phyloP scores from a whole-genome alignment of 352 stramenopile genomes.

The Phytophthora kernoviae region DNA sequence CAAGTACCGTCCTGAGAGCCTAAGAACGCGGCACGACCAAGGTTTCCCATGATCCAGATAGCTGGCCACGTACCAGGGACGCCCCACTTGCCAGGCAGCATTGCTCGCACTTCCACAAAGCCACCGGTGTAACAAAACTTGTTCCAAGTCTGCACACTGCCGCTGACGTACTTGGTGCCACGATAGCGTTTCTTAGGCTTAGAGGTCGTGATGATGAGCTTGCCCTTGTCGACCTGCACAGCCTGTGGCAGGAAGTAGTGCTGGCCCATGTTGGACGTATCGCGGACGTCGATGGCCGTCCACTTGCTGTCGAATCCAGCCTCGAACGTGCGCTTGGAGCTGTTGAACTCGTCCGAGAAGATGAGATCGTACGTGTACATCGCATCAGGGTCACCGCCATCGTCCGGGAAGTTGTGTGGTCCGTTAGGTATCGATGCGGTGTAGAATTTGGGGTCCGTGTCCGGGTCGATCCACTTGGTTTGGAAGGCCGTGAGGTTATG shows the following conservation, averaged over 20 bases:
- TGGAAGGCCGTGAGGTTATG: slow-evolving; percentile 50
- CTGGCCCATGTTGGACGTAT: slow-evolving; percentile 94
- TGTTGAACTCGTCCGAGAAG: slow-evolving; percentile 98
- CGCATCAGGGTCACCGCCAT: slow-evolving; percentile 29
- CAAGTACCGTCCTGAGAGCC: slow-evolving; percentile 94
- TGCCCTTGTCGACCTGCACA: slow-evolving; percentile 93
- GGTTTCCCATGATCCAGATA: slow-evolving; percentile 98
- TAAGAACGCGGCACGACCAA: slow-evolving; percentile 95
- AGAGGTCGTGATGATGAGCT: slow-evolving; percentile 92
- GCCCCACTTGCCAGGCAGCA: slow-evolving; percentile 94
- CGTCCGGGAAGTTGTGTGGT: slow-evolving; percentile 39
- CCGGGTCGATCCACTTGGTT: slow-evolving; percentile 78
- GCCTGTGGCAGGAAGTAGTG: slow-evolving; percentile 96
- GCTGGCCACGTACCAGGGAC: slow-evolving; percentile 96
- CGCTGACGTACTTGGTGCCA: slow-evolving; percentile 84
- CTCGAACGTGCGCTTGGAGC: slow-evolving; percentile 91
- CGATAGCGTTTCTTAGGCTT: slow-evolving; percentile 86
- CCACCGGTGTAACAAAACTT: slow-evolving; percentile 99
- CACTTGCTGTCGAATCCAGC: slow-evolving; percentile 95
- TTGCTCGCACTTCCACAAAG: slow-evolving; percentile 94
- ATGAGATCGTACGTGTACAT: slow-evolving; percentile 81
- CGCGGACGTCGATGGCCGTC: slow-evolving; percentile 96
- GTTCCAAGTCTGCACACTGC: slow-evolving; percentile 97
- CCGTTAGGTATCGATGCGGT: slow-evolving; percentile 50
- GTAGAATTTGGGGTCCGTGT: slow-evolving; percentile 64